These are phyloP conservation scores for Astrocystis sublimbata DNA, from an alignment of 495 filamentous ascomycete species.

Conservation along the genomic window DNA sequence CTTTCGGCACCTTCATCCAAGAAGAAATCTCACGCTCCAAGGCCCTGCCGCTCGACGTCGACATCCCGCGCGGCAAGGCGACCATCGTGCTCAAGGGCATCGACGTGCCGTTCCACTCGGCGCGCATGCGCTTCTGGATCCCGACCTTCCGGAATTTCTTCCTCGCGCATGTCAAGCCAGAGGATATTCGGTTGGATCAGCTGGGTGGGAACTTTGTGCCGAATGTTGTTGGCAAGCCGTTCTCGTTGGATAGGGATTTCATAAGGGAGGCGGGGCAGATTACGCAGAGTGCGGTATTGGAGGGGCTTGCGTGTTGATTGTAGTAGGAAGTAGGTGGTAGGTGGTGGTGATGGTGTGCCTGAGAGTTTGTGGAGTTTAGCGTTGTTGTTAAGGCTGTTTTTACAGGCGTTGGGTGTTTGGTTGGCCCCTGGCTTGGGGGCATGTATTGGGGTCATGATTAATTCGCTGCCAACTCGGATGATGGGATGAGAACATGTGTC, in stretches of 20 bases:
- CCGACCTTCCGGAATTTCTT: slow-evolving; percentile 89
- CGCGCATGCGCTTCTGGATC: slow-evolving; percentile 86
- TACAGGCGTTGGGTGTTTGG: no score
- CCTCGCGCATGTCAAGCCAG: slow-evolving; percentile 89
- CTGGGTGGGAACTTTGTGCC: slow-evolving; percentile 88
- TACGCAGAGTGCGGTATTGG: slow-evolving; percentile 73
- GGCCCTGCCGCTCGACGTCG: slow-evolving; percentile 61
- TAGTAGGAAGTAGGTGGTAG: no score
- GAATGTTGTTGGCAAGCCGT: slow-evolving; percentile 84
- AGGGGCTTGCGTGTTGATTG: neutral
- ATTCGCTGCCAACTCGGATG: no score
- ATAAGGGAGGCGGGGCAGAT: slow-evolving; percentile 82
- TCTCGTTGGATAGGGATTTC: slow-evolving; percentile 39
- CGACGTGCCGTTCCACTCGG: slow-evolving; percentile 90
- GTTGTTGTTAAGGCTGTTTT: no score
- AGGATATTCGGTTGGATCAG: slow-evolving; percentile 82
- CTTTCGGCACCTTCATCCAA: slow-evolving; percentile 36
- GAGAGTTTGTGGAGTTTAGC: no score
- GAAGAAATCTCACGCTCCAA: slow-evolving; percentile 75
- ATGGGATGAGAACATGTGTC: no score
- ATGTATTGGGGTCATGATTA: no score
- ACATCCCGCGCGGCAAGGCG: slow-evolving; percentile 80
- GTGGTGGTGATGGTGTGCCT: no score
- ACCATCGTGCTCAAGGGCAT: slow-evolving; percentile 89
- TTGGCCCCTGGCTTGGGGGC: no score